Evolutionary conservation across 2,329 filamentous ascomycete genomes (phyloP), one percentile per base, ranked within the genome.

Genomic region (Phoma sp.): DNA sequence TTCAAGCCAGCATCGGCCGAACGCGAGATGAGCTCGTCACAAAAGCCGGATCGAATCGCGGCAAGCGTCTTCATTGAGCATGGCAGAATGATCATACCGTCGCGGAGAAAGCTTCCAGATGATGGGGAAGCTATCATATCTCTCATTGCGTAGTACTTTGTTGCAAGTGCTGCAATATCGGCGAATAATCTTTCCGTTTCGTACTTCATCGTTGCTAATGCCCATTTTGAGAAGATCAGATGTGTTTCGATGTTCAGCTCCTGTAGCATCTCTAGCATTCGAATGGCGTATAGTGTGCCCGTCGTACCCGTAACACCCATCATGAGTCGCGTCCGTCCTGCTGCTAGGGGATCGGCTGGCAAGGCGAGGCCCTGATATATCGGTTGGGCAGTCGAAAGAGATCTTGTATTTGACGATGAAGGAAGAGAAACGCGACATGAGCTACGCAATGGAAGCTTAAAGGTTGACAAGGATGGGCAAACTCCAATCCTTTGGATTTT

Each of bases 241-340:
- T 59, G 59, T 5, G 79, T 81, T 64, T 83, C 80, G 20, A 51
- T 23, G 12, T 40, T 40, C 4, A 55, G 15, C 6, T 17, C n/a
- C 14, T 76, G 76, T 0, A 83, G 74, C 3, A 71, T 66, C 7
- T 72, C 65, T 4, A 82, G 76, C 0, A 76, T 60, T 14, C 74
- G 75, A 49, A 82, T 78, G 1, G 73, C 80, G 6, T 77, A 68
- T 2, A 74, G 62, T 1, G 80, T 72, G 3, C 81, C 80, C 0
- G 81, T 83, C 1, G 81, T 80, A 3, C 80, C 81, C 1, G 81
- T 83, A 36, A 83, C 77, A 17, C 74, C 81, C 6, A 83, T 73
- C 1, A 83, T 72, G 42, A 82, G 80, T 2, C 54, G 48, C 5
- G 28, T 56, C 21, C n/a, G 42, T 36, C 20, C 12, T 25, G 15